Conservation (phyloP, 2,329 filamentous ascomycete genomes). For the Sclerotinia subarctica region DNA sequence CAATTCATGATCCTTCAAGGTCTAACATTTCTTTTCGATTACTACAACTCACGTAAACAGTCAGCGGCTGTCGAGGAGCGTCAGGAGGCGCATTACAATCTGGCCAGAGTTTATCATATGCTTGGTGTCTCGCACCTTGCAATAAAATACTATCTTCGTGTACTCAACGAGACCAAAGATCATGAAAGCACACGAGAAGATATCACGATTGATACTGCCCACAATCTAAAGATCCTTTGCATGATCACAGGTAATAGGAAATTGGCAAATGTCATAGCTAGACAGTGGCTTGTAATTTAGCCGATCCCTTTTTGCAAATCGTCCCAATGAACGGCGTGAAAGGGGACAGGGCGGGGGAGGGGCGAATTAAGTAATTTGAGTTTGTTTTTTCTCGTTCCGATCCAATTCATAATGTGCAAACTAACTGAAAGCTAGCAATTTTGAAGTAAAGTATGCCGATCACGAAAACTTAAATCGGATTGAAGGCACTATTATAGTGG, state of each 20-base stretch:
- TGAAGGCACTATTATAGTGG: background rate
- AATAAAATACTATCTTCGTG: conserved; percentile 62
- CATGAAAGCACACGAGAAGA: conserved; percentile 46
- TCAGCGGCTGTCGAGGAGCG: conserved; percentile 43
- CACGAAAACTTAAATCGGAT: background rate
- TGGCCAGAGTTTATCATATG: conserved; percentile 72
- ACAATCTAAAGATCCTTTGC: conserved; percentile 68
- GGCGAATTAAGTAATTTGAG: conserved; percentile 8
- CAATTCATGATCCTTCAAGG: conserved; percentile 87
- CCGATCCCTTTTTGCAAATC: background rate
- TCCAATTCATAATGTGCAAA: conserved; percentile 3
- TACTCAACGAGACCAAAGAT: conserved; percentile 41
- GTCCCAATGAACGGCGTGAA: background rate
- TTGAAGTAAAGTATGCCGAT: background rate
- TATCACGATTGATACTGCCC: conserved; percentile 68
- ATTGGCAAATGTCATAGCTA: conserved; percentile 58
- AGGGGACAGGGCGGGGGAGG: background rate
- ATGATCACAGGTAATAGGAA: conserved; percentile 60
- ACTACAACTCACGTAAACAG: conserved; percentile 58
- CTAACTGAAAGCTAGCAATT: background rate
- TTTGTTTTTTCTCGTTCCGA: background rate
- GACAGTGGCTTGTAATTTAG: conserved; percentile 50
- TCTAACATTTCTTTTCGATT: conserved; percentile 73
- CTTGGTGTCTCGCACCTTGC: conserved; percentile 72
- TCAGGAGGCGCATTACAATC: conserved; percentile 80